Conservation (phyloP, 495 filamentous ascomycete genomes). For the Delitschia confertaspora region DNA sequence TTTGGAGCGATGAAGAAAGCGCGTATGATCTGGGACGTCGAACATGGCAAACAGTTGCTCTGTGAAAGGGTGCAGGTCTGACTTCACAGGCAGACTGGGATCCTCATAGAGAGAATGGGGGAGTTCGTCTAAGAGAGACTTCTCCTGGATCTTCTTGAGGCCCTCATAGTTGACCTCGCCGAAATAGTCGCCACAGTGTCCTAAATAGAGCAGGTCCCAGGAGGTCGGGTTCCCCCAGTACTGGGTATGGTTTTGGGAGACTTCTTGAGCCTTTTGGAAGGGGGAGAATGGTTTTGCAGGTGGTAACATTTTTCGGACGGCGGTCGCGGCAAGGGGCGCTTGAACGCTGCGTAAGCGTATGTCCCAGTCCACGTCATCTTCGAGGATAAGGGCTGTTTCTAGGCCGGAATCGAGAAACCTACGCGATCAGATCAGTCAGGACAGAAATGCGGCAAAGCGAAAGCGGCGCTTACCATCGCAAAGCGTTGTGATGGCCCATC, state of each 20-base stretch:
- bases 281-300: slow-evolving; percentile 7
- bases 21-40: slow-evolving; percentile 27
- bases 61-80: slow-evolving; percentile 31
- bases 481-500: slow-evolving; percentile 33
- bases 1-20: slow-evolving; percentile 35
- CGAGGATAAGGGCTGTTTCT: slow-evolving; percentile 40
- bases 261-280: slow-evolving; percentile 4
- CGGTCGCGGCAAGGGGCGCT: slow-evolving; percentile 29
- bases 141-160: slow-evolving; percentile 20
- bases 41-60: slow-evolving; percentile 25
- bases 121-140: slow-evolving; percentile 16
- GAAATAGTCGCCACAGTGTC: slow-evolving; percentile 38
- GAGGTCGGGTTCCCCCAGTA: slow-evolving; percentile 31
- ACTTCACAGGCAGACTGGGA: slow-evolving; percentile 18
- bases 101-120: slow-evolving; percentile 27
- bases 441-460: not conserved
- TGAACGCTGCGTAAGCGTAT: slow-evolving; percentile 33
- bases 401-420: slow-evolving; percentile 37
- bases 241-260: slow-evolving; percentile 11
- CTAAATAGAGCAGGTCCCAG: slow-evolving; percentile 41
- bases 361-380: slow-evolving; percentile 44
- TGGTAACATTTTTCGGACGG: slow-evolving; percentile 22
- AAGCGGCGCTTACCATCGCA: slow-evolving; percentile 26
- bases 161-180: slow-evolving; percentile 16
- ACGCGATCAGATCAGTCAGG: not conserved